Conservation (phyloP, 208 protist genomes). For the Leishmania amazonensis region DNA sequence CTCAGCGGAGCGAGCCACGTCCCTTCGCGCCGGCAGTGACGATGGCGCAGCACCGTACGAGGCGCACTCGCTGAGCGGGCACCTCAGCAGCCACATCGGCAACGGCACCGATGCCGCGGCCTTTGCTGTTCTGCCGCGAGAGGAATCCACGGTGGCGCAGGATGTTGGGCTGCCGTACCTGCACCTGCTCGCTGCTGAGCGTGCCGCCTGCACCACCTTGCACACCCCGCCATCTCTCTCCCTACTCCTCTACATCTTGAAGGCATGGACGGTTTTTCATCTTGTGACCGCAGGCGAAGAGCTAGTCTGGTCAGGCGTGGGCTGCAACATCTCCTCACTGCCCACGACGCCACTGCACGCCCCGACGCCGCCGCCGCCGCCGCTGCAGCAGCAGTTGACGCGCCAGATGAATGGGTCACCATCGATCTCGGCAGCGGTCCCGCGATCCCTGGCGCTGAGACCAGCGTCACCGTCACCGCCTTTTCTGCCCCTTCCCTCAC, state of each 20-base stretch:
- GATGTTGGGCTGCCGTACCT: slow-evolving; percentile 69
- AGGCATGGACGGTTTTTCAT: slow-evolving; percentile 57
- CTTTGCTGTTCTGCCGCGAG: slow-evolving; percentile 24
- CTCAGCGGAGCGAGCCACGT: not conserved
- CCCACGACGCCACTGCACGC: not conserved
- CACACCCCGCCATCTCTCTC: slow-evolving; percentile 29
- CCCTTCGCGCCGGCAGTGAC: not conserved
- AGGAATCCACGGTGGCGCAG: slow-evolving; percentile 37
- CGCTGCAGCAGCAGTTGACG: not conserved
- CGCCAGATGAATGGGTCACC: slow-evolving; percentile 1
- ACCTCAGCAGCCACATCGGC: not conserved
- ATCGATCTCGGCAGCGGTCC: not conserved
- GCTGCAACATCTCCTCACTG: not conserved
- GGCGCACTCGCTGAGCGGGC: slow-evolving; percentile 1
- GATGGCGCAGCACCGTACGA: not conserved
- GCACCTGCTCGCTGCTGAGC: slow-evolving; percentile 59
- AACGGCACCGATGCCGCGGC: not conserved
- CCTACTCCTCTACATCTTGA: slow-evolving; percentile 48
- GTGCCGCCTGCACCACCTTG: slow-evolving; percentile 25
- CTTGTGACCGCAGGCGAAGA: slow-evolving; percentile 22
- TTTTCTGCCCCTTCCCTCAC: slow-evolving; percentile 23
- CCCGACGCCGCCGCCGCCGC: not conserved
- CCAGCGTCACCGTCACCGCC: slow-evolving; percentile 9
- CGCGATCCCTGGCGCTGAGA: not conserved
- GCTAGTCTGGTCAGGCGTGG: slow-evolving; percentile 8